Percentiles rank a stretch among this genome's conserved stretches.
Evolutionary conservation across 2,329 filamentous ascomycete genomes (phyloP).

Genomic region (Graphium sp.): DNA sequence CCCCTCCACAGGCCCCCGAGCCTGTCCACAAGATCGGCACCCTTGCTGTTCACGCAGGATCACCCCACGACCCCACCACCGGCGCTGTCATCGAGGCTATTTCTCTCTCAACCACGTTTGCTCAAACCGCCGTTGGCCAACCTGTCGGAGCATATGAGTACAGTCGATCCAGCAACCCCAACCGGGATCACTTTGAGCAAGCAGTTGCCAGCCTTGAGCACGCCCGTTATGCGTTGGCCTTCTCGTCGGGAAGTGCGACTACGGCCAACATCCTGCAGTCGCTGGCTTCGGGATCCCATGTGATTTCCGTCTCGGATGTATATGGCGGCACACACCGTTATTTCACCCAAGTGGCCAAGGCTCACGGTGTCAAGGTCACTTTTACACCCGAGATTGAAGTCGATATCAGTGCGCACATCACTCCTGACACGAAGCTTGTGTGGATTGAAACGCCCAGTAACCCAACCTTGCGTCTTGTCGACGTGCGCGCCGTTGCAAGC

Average conservation of each 20-base stretch:
- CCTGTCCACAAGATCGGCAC: constrained; percentile 77
- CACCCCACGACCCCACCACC: constrained; percentile 77
- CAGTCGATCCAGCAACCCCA: constrained; percentile 83
- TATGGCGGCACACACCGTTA: constrained; percentile 97
- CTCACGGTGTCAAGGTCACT: constrained; percentile 85
- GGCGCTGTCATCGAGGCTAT: constrained; percentile 95
- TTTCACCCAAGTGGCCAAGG: constrained; percentile 93
- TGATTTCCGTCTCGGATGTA: constrained; percentile 92
- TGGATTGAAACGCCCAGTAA: constrained; percentile 97
- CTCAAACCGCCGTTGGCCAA: constrained; percentile 74
- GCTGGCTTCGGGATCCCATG: constrained; percentile 77
- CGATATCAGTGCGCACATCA: constrained; percentile 73
- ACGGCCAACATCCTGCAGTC: constrained; percentile 90
- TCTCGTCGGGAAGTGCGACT: constrained; percentile 84
- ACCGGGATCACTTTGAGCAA: constrained; percentile 84
- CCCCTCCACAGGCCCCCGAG: constrained; percentile 23
- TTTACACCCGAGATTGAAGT: constrained; percentile 88
- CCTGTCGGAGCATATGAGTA: constrained; percentile 88
- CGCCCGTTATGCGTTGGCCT: constrained; percentile 82
- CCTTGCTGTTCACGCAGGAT: constrained; percentile 83
- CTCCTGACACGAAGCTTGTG: constrained; percentile 75
- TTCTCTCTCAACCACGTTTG: constrained; percentile 90
- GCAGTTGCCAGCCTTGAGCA: constrained; percentile 87
- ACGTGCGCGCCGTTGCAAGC: constrained; percentile 72
- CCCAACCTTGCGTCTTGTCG: constrained; percentile 81